These are phyloP conservation scores for Trapa bicornis DNA, from an alignment of 345 rosid species.

Conservation along the genomic window DNA sequence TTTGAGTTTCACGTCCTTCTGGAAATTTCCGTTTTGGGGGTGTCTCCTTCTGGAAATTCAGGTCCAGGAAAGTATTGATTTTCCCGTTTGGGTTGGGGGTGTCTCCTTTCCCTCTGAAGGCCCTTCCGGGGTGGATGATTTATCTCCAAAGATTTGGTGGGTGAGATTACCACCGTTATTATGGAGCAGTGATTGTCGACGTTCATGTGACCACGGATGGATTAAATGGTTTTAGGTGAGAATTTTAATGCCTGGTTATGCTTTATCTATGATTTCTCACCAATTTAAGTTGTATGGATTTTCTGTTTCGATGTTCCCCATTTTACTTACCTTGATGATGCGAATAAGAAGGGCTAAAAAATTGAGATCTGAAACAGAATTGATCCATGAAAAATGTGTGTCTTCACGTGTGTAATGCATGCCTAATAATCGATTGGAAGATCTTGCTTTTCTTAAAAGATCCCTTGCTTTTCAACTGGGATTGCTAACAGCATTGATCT, in stretches of 20 bases:
- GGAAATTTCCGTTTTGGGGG: neutral
- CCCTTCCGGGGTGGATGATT: neutral
- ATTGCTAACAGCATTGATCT: neutral
- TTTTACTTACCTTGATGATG: neutral
- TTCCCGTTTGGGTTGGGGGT: neutral
- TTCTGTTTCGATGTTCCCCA: too few species aligned
- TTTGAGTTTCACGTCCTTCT: neutral
- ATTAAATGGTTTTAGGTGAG: neutral
- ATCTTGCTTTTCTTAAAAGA: neutral
- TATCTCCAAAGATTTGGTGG: neutral
- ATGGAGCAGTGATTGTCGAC: neutral
- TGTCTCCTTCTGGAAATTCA: neutral
- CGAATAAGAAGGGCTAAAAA: neutral
- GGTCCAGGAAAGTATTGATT: neutral
- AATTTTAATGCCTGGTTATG: neutral
- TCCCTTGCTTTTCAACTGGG: neutral
- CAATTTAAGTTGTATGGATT: too few species aligned
- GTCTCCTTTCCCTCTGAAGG: neutral
- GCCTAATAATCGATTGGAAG: neutral
- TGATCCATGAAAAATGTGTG: neutral
- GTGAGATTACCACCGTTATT: neutral
- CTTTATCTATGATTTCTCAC: neutral
- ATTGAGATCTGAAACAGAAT: neutral
- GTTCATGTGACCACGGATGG: neutral
- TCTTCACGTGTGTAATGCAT: neutral